Evolutionary conservation across 208 protist genomes (phyloP), one percentile per base, ranked within the genome.

Genomic region (Leishmania braziliensis): DNA sequence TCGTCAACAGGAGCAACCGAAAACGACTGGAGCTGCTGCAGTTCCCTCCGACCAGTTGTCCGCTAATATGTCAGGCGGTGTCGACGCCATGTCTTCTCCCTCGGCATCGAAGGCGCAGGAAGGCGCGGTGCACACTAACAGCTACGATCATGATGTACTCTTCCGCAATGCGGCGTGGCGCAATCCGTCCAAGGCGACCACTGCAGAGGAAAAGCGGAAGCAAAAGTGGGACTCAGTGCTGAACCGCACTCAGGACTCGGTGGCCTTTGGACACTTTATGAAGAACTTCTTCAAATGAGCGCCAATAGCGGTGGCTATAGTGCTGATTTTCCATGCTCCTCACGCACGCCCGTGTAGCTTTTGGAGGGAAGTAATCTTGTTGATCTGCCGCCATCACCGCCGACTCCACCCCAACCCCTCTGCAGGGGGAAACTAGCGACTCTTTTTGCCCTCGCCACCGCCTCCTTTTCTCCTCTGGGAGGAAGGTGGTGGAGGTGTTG

Each of bases 61-160:
- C 5, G 43, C 43, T 9, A 72, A 72, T 51, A n/a, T 33, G 68
- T 43, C 43, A 29, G 29, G 23, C 29, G 26, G 68, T n/a, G 43
- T 29, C 20, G 43, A 53, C 68, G 5, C 36, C 20, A n/a, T 43
- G 43, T 29, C 68, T 18, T 51, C 43, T 72, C 43, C 65, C 39
- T 43, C 68, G 53, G 68, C 68, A 18, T 53, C 23, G 68, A 68
- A 53, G 53, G 73, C 51, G 29, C 8, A 60, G 23, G 50, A 26
- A 18, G n/a, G 2, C 26, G 76, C n/a, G 76, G 36, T 71, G 63
- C 46, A 75, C 43, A 70, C 50, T 39, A 77, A 83, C 79, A 87
- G 82, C 43, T 94, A 95, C 78, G 90, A 92, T 68, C 85, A 90
- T 79, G 92, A 95, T 72, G 92, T 95, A 2, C 80, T 95, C 54